Evolutionary conservation across 2,329 filamentous ascomycete genomes (phyloP).

Genomic region (Neonectria sp.): DNA sequence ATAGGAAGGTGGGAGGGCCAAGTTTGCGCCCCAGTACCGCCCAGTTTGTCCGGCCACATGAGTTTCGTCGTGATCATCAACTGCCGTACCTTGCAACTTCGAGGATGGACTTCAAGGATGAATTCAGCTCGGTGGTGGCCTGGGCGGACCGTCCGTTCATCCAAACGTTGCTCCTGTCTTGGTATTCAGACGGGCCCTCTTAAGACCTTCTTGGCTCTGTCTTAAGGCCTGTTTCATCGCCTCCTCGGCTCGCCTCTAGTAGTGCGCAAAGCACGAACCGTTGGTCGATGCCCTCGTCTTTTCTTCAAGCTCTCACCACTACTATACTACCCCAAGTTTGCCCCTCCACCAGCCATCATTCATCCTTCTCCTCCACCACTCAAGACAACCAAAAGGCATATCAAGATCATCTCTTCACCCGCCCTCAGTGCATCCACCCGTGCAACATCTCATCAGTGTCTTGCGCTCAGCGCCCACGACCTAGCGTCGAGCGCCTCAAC

Average conservation of each 20-base stretch:
- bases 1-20: neutral
- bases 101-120: slow-evolving; percentile 2
- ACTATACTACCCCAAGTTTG: neutral
- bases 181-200: neutral
- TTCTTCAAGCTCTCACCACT: neutral
- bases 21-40: neutral
- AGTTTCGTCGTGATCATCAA: neutral
- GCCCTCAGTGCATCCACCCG: slow-evolving; percentile 17
- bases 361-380: slow-evolving; percentile 25
- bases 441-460: slow-evolving; percentile 30
- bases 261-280: slow-evolving; percentile 7
- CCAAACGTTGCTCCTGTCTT: neutral
- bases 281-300: slow-evolving; percentile 15
- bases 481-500: slow-evolving; percentile 39
- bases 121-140: slow-evolving; percentile 1
- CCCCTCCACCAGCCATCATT: slow-evolving; percentile 17
- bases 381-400: slow-evolving; percentile 40
- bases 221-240: neutral
- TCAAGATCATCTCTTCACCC: slow-evolving; percentile 36
- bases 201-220: neutral
- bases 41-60: neutral
- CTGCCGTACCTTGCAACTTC: neutral
- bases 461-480: slow-evolving; percentile 35
- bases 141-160: slow-evolving; percentile 12
- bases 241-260: neutral